phyloP scores from a whole-genome alignment of 192 early-diverging fungal species.

The Radiomyces spectabilis region DNA sequence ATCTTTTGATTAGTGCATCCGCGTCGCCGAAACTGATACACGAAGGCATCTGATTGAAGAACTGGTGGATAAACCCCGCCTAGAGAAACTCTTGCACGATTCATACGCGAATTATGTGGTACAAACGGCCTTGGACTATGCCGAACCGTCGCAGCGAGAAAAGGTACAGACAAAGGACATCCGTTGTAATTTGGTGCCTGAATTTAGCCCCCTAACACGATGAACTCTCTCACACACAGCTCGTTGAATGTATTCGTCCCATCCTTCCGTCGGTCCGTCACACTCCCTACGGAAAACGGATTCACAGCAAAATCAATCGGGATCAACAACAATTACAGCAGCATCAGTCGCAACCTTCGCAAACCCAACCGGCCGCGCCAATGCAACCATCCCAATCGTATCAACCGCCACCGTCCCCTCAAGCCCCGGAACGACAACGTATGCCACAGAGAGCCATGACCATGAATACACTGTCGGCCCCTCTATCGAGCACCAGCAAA shows the following conservation, averaged over 20 bases:
- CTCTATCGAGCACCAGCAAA: too few relatives aligned
- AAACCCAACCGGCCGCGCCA: too few relatives aligned
- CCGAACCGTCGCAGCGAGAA: slow-evolving; percentile 60
- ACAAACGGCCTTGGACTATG: slow-evolving; percentile 80
- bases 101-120: slow-evolving; percentile 92
- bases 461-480: too few relatives aligned
- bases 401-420: too few relatives aligned
- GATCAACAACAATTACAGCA: slow-evolving; percentile 30
- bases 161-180: slow-evolving; percentile 25
- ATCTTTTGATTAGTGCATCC: slow-evolving; percentile 57
- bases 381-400: too few relatives aligned
- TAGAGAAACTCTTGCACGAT: slow-evolving; percentile 77
- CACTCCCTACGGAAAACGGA: slow-evolving; percentile 84
- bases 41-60: slow-evolving; percentile 69
- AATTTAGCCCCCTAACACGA: too few relatives aligned
- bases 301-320: slow-evolving; percentile 67
- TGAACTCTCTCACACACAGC: too few relatives aligned
- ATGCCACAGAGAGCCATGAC: too few relatives aligned
- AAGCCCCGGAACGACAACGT: too few relatives aligned
- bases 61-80: slow-evolving; percentile 57
- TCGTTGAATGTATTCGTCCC: slow-evolving; percentile 75
- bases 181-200: not conserved
- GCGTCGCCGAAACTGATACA: slow-evolving; percentile 61
- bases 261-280: slow-evolving; percentile 72
- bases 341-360: not conserved